Percentiles rank a stretch among this genome's conserved stretches.
phyloP scores from a whole-genome alignment of 2,329 filamentous ascomycete genomes.

The Pseudocercospora cruenta region DNA sequence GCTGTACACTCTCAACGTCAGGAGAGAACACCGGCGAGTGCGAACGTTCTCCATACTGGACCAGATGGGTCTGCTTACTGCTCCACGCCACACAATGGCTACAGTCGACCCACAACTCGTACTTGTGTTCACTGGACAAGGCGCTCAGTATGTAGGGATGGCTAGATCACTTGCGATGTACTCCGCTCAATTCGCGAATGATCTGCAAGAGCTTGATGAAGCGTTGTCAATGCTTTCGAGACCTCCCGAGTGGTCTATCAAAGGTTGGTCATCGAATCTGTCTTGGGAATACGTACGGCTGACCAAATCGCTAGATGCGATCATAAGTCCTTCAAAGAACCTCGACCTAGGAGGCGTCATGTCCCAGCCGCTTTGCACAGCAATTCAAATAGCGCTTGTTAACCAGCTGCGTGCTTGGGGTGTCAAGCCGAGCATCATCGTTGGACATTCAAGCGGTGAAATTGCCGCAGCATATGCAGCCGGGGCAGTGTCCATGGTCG shows the following conservation, averaged over 20 bases:
- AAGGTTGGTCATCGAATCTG: constrained; percentile 3
- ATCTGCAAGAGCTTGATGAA: too few relatives aligned
- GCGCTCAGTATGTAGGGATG: constrained; percentile 26
- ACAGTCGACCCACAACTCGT: neutral
- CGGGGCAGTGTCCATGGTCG: neutral
- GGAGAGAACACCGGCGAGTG: too few relatives aligned
- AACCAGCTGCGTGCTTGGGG: neutral
- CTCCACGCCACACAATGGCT: neutral
- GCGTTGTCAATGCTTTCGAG: too few relatives aligned
- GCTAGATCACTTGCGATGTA: neutral
- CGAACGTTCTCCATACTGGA: neutral
- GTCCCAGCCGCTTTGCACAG: constrained; percentile 20
- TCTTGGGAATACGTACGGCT: too few relatives aligned
- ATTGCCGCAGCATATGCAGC: constrained; percentile 34
- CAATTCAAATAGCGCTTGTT: constrained; percentile 20
- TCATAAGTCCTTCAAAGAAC: too few relatives aligned
- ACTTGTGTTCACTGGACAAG: constrained; percentile 29
- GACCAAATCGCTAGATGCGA: too few relatives aligned
- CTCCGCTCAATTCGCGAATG: too few relatives aligned
- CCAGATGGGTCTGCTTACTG: too few relatives aligned
- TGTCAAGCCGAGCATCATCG: constrained; percentile 13
- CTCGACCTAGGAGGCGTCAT: too few relatives aligned
- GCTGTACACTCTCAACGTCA: too few relatives aligned
- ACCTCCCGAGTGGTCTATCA: neutral
- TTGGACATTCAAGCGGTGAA: constrained; percentile 39